Percentiles rank a stretch among this genome's conserved stretches.
Evolutionary conservation across 2,329 filamentous ascomycete genomes (phyloP).

Genomic region (Phialophora tarda): DNA sequence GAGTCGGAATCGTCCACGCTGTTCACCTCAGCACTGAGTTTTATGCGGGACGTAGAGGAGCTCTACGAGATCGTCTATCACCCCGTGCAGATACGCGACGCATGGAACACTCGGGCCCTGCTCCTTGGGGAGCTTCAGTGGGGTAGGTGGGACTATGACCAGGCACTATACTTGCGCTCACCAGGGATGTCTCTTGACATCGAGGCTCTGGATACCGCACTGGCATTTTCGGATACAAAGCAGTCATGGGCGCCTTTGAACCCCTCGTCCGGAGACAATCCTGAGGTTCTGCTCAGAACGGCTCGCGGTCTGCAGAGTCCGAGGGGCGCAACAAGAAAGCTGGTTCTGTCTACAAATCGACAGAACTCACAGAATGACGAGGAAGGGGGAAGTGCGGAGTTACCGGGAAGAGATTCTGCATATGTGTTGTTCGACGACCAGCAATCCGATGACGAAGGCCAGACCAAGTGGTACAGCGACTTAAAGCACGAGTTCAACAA

Average conservation of each 20-base stretch:
- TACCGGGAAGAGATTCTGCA: constrained; percentile 19
- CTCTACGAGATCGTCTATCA: constrained; percentile 48
- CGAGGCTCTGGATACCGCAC: constrained; percentile 46
- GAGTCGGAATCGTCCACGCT: constrained; percentile 39
- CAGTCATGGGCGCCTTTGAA: constrained; percentile 34
- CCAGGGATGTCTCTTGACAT: constrained; percentile 50
- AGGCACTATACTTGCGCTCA: constrained; percentile 51
- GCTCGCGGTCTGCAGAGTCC: constrained; percentile 33
- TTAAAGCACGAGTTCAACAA: constrained; percentile 20
- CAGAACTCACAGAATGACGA: constrained; percentile 1
- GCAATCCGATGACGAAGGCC: constrained; percentile 9
- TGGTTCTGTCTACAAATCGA: constrained; percentile 20
- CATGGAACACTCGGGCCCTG: constrained; percentile 31
- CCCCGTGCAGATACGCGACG: constrained; percentile 33
- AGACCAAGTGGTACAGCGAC: constrained; percentile 15
- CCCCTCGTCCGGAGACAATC: constrained; percentile 31
- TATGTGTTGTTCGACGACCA: constrained; percentile 37
- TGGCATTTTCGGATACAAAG: constrained; percentile 36
- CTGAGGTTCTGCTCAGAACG: constrained; percentile 35
- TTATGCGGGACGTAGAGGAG: constrained; percentile 48
- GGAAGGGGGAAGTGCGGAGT: constrained; percentile 15
- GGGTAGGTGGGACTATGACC: constrained; percentile 46
- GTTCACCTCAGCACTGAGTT: constrained; percentile 44
- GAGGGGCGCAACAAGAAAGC: constrained; percentile 29
- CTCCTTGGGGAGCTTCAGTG: constrained; percentile 38